These are phyloP conservation scores for Hypoxylon perforatum DNA, from an alignment of 495 filamentous ascomycete species.

Conservation along the genomic window DNA sequence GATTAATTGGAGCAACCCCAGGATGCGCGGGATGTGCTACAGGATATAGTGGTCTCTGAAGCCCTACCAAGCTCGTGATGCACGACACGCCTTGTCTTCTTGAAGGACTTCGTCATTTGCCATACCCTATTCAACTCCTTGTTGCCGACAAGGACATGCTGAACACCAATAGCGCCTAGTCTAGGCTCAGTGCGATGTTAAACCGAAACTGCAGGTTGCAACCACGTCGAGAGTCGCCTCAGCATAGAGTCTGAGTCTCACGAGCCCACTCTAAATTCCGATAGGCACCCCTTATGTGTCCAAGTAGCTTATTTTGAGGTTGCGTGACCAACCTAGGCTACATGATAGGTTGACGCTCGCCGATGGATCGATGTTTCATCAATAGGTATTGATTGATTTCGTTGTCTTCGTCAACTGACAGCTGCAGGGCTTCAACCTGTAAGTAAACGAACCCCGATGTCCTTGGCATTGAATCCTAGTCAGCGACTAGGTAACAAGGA, in stretches of 20 bases:
- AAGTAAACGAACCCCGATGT: not conserved
- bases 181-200: not conserved
- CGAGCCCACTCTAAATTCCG: slow-evolving; percentile 5
- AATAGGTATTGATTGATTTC: slow-evolving; percentile 8
- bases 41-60: not conserved
- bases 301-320: slow-evolving; percentile 25
- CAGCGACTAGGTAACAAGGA: not conserved
- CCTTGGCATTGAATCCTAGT: not conserved
- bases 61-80: not conserved
- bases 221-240: slow-evolving; percentile 2
- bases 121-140: not conserved
- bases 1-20: not conserved
- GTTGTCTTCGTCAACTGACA: slow-evolving; percentile 9
- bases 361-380: not conserved
- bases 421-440: not conserved
- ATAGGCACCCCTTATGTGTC: slow-evolving; percentile 8
- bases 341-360: not conserved
- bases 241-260: slow-evolving; percentile 8
- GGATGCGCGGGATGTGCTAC: slow-evolving; percentile 3
- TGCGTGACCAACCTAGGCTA: slow-evolving; percentile 2
- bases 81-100: slow-evolving; percentile 3
- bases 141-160: slow-evolving; percentile 1
- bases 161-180: slow-evolving; percentile 24
- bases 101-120: not conserved
- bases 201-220: slow-evolving; percentile 14